Conservation (phyloP, 1,284 basidiomycete genomes). For the Cryptococcus sp. region DNA sequence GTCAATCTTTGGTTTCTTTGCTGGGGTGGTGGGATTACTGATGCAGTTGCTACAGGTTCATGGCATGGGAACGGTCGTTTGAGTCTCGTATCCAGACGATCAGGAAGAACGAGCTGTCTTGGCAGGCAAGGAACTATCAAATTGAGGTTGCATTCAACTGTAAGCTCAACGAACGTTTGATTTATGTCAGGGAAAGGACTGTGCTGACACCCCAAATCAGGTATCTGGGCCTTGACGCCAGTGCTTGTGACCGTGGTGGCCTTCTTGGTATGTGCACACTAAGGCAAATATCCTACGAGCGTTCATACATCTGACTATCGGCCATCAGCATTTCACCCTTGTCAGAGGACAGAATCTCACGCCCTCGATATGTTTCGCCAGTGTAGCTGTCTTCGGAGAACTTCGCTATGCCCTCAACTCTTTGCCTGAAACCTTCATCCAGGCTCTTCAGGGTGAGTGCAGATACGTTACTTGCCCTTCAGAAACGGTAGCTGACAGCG, state of each 20-base stretch:
- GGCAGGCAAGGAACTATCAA: slow-evolving; percentile 77
- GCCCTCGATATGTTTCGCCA: slow-evolving; percentile 80
- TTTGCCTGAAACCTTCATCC: slow-evolving; percentile 83
- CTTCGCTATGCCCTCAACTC: slow-evolving; percentile 62
- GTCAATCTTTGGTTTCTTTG: background rate
- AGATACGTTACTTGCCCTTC: background rate
- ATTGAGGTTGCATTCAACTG: slow-evolving; percentile 78
- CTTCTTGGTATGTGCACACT: slow-evolving; percentile 35
- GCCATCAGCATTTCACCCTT: slow-evolving; percentile 64
- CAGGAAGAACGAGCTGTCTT: slow-evolving; percentile 73
- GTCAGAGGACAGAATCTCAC: slow-evolving; percentile 61
- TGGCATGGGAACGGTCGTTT: slow-evolving; percentile 92
- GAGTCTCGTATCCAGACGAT: slow-evolving; percentile 70
- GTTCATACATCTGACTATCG: background rate
- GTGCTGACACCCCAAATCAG: background rate
- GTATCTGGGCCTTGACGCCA: slow-evolving; percentile 61
- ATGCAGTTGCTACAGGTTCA: slow-evolving; percentile 55
- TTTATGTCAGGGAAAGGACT: no score
- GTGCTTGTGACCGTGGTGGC: slow-evolving; percentile 49
- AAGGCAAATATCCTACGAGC: background rate
- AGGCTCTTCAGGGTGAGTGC: slow-evolving; percentile 65
- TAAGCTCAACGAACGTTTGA: slow-evolving; percentile 1
- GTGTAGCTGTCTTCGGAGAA: slow-evolving; percentile 71
- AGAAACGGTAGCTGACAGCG: background rate
- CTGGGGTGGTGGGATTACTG: no score